Base-by-base conservation (phyloP, 2,329 filamentous ascomycete species). In the Setomelanomma holmii region DNA sequence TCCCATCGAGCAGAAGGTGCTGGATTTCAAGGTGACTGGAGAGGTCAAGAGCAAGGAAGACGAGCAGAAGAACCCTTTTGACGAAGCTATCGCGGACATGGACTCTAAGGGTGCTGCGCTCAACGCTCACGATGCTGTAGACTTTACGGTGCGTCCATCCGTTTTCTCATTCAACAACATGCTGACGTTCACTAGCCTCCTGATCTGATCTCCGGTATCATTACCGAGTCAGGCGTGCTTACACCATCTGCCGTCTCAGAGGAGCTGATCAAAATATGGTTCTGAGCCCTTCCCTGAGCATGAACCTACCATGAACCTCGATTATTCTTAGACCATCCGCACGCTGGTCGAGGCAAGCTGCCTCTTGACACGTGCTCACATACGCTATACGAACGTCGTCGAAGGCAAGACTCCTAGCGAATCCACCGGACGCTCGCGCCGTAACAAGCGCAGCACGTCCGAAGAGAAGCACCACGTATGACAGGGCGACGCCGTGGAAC, bases 1-100 rank as follows among this genome's bases (percentile, higher is more conserved):
- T 52, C 90, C 90, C 0, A 86, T 96, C 60, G 84, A 89, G 69
- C 91, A 96, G 75, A 83, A 86, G 27, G 83, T 96, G 12, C 81
- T 95, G 53, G 85, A 90, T 42, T 96, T 95, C 72, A 82, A 81
- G 63, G 85, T 84, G 4, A 79, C 78, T 34, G 78, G 81, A 11
- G 73, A 75, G 5, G 41, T 39, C 42, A 49, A 48, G 14, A 46
- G 12, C 14, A 58, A 59, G 35, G 52, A 52, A 35, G 41, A 40
- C 24, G 55, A 63, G 22, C 42, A 54, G 38, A 72, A 83, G 54
- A 76, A 80, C 53, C 75, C 77, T 6, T 76, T 80, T 35, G 80
- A 85, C 49, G 63, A 72, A 36, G 68, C 62, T 12, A 61, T 68
- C 38, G 67, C 67, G 23, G 66, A 68, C 24, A 64, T 76, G 63